Percentiles rank a stretch among this genome's conserved stretches.
Evolutionary conservation across 805 yeast species (phyloP).

Genomic region (Ogataea pilisensis): DNA sequence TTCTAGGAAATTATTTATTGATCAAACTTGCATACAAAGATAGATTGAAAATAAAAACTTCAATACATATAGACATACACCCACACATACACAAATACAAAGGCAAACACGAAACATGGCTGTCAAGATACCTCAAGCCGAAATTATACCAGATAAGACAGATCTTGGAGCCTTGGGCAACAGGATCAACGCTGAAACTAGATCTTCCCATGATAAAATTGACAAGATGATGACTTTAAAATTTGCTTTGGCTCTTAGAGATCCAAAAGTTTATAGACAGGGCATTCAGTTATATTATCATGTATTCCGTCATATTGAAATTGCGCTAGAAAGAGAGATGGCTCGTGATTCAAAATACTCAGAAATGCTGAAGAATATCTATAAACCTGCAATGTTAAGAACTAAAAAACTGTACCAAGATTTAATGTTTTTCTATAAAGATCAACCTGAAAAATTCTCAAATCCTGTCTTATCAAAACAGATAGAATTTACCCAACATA

Average conservation of each 20-base stretch:
- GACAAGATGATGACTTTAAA: conserved; percentile 65
- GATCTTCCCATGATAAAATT: conserved; percentile 60
- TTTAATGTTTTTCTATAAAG: conserved; percentile 61
- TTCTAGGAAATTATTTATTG: too few relatives aligned
- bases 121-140: conserved; percentile 25
- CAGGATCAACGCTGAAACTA: conserved; percentile 70
- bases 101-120: conserved; percentile 7
- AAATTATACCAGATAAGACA: conserved; percentile 70
- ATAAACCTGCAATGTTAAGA: conserved; percentile 70
- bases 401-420: conserved; percentile 54
- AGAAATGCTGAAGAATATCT: conserved; percentile 51
- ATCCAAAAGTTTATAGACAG: conserved; percentile 73
- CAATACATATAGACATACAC: too few relatives aligned
- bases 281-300: conserved; percentile 73
- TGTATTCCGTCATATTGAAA: conserved; percentile 62
- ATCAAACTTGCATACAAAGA: too few relatives aligned
- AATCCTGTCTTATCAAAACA: conserved; percentile 58
- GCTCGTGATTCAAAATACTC: conserved; percentile 35
- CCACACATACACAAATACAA: background rate
- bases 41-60: too few relatives aligned
- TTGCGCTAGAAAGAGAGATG: conserved; percentile 43
- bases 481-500: conserved; percentile 58
- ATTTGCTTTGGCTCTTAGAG: conserved; percentile 71
- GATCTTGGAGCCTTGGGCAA: conserved; percentile 82
- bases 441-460: conserved; percentile 49